Conservation (phyloP, 441 rosid genomes). For the Corymbia calophylla region DNA sequence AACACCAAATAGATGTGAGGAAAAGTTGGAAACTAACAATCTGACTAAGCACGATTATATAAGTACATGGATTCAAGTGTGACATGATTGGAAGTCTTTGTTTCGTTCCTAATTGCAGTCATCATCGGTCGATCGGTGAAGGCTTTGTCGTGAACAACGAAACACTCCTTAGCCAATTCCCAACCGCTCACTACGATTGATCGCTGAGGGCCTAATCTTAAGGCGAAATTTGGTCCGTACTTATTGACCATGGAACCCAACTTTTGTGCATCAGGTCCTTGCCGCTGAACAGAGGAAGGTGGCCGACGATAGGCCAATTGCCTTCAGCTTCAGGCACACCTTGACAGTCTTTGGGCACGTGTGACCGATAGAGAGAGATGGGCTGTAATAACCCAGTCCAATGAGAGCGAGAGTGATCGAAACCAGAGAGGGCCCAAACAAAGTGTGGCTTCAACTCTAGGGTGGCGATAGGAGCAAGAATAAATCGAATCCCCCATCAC, state of each 20-base stretch:
- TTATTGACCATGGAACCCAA: neutral
- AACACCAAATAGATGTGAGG: neutral
- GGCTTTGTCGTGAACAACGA: constrained; percentile 12
- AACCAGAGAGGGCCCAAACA: too few relatives aligned
- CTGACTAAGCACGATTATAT: neutral
- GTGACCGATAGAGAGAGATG: neutral
- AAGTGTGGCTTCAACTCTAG: too few relatives aligned
- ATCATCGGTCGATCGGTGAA: constrained; percentile 8
- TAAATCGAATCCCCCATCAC: too few relatives aligned
- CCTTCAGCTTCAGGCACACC: neutral
- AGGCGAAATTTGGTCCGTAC: neutral
- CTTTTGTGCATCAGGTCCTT: neutral
- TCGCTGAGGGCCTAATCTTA: neutral
- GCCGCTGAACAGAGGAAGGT: neutral
- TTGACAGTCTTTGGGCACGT: neutral
- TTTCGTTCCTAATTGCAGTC: neutral
- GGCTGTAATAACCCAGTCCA: neutral
- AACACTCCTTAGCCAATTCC: constrained; percentile 18
- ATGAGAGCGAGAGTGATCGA: too few relatives aligned
- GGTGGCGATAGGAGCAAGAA: too few relatives aligned
- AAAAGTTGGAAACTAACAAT: neutral
- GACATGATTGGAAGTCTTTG: neutral
- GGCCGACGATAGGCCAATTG: neutral
- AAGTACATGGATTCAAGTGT: neutral
- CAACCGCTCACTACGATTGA: constrained; percentile 10